These are phyloP conservation scores for Penicillium herquei DNA, from an alignment of 495 filamentous ascomycete species.

Conservation along the genomic window DNA sequence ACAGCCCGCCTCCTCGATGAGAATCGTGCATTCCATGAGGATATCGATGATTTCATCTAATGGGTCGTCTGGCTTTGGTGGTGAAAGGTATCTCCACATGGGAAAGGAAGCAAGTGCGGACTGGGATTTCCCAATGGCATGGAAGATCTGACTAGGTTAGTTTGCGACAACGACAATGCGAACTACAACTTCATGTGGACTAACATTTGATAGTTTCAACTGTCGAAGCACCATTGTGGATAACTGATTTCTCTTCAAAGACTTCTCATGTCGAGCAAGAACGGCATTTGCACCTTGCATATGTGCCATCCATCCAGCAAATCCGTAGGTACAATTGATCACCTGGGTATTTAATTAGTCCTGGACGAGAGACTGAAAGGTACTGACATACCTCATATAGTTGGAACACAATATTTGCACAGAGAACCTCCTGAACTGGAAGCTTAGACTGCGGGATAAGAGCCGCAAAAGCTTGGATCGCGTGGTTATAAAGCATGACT, in stretches of 20 bases:
- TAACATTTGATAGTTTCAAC: constrained; percentile 15
- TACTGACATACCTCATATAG: constrained; percentile 10
- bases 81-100: constrained; percentile 12
- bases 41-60: constrained; percentile 18
- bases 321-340: constrained; percentile 14
- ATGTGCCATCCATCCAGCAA: constrained; percentile 16
- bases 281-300: constrained; percentile 19
- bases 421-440: constrained; percentile 14
- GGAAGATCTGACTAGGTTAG: constrained; percentile 6
- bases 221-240: constrained; percentile 13
- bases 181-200: not conserved
- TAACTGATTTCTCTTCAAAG: constrained; percentile 5
- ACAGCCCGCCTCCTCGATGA: constrained; percentile 6
- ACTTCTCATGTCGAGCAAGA: constrained; percentile 9
- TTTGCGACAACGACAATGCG: not conserved
- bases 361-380: not conserved
- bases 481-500: constrained; percentile 10
- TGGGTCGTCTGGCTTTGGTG: not conserved
- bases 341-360: constrained; percentile 6
- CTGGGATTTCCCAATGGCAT: constrained; percentile 19
- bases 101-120: constrained; percentile 13
- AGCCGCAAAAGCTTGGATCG: constrained; percentile 9
- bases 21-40: constrained; percentile 13
- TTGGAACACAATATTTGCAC: constrained; percentile 15
- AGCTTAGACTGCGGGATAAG: constrained; percentile 6